These are phyloP conservation scores for Mycena alexandri DNA, from an alignment of 768 basidiomycete genomes.

Conservation along the genomic window DNA sequence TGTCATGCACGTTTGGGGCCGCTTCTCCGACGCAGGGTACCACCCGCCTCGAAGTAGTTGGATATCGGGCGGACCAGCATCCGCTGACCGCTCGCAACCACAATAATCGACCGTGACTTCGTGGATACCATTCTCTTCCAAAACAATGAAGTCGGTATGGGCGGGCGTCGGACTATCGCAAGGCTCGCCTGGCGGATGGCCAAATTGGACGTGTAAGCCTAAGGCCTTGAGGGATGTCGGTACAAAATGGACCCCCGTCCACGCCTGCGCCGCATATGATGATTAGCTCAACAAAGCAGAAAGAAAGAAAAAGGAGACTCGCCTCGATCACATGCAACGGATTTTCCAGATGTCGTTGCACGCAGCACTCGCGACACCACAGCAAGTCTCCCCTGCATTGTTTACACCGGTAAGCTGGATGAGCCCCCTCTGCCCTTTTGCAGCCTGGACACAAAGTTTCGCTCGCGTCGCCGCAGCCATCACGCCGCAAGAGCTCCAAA, in stretches of 20 bases:
- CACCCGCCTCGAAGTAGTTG: no score
- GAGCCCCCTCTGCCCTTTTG: no score
- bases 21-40: no score
- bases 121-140: not conserved
- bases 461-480: slow-evolving; percentile 3
- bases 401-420: not conserved
- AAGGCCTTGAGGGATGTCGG: not conserved
- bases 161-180: not conserved
- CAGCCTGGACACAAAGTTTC: not conserved
- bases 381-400: not conserved
- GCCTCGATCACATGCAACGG: slow-evolving; percentile 23
- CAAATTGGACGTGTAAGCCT: not conserved
- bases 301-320: not conserved
- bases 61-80: not conserved
- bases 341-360: slow-evolving; percentile 10
- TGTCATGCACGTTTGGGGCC: no score
- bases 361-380: slow-evolving; percentile 9
- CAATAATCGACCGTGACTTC: no score
- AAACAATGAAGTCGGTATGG: not conserved
- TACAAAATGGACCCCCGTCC: not conserved
- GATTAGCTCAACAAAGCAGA: not conserved
- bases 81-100: no score
- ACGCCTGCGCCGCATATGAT: not conserved
- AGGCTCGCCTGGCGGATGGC: not conserved
- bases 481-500: not conserved